Conservation (phyloP, 2,329 filamentous ascomycete species). For the Penicillium olsonii region DNA sequence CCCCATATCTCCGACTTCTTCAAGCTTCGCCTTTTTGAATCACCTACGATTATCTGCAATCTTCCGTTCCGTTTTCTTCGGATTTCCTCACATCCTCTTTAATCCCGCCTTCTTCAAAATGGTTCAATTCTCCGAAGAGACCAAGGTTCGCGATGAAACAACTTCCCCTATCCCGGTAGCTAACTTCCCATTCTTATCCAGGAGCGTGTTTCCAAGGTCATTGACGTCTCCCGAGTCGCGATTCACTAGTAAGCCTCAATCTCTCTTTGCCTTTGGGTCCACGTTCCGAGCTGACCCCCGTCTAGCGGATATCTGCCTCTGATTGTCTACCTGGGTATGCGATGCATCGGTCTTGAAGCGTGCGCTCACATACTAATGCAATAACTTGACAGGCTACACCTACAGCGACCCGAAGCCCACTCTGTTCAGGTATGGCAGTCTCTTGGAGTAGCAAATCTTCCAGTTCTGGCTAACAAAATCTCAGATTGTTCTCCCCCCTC, state of each 20-base stretch:
- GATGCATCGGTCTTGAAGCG: conserved; percentile 10
- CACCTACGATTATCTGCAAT: not conserved
- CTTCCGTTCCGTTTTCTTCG: not conserved
- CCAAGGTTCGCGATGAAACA: conserved; percentile 66
- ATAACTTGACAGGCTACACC: conserved; percentile 71
- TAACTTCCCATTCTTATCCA: conserved; percentile 40
- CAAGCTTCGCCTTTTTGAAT: not conserved
- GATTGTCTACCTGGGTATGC: conserved; percentile 90
- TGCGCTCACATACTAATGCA: not conserved
- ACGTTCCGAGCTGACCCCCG: conserved; percentile 20
- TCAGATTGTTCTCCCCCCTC: conserved; percentile 46
- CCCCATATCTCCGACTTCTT: conserved; percentile 11
- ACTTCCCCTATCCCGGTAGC: not conserved
- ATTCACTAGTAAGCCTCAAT: conserved; percentile 80
- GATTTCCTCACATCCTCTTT: not conserved
- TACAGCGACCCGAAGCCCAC: conserved; percentile 89
- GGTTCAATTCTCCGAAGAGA: conserved; percentile 86
- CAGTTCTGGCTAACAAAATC: conserved; percentile 15
- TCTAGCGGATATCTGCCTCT: conserved; percentile 88
- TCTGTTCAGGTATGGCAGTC: conserved; percentile 62
- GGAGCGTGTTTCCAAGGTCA: conserved; percentile 97
- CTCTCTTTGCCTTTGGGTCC: not conserved
- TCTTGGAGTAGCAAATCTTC: conserved; percentile 14
- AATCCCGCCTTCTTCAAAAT: conserved; percentile 31
- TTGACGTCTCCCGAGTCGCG: conserved; percentile 88